Evolutionary conservation across 2,329 filamentous ascomycete species (phyloP), one percentile per base, ranked within the genome.

Genomic region (Dactylellina leptospora): DNA sequence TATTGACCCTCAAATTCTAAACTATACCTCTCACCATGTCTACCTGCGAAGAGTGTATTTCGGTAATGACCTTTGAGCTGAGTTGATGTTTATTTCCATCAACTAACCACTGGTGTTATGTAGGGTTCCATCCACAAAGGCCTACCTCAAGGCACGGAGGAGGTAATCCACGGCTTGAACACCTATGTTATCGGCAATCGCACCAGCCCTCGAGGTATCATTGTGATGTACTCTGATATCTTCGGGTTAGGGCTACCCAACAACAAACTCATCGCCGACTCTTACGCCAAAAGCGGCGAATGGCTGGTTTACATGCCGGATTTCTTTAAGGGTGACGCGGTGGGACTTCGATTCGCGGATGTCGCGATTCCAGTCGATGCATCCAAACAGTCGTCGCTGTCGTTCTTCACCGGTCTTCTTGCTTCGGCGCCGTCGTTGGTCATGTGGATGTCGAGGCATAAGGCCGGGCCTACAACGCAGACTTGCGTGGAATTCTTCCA

Each of bases 101-200:
- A n/a, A n/a, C n/a, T n/a, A n/a, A n/a, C n/a, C n/a, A n/a, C n/a
- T n/a, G n/a, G n/a, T n/a, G n/a, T n/a, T n/a, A n/a, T n/a, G n/a
- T 68, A 79, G 59, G 81, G 81, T 62, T 81, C 80, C 72, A 78
- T 79, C 63, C 81, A 81, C 77, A 68, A 78, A 60, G 81, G 80
- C 51, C 75, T 76, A 28, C 77, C 80, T 18, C 74, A 74, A 13
- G 81, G 81, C 72, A 80, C 77, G 47, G 80, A 80, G 73, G 77
- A 79, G 61, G 78, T 75, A 3, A 74, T 82, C 27, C 79, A 79
- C 58, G 77, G 78, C 28, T 77, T 78, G 6, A 77, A 80, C 36
- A 79, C 80, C 64, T 82, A 82, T 66, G 77, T 82, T 4, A 74
- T 78, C 38, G 78, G 78, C 44, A 78, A 79, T 74, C 76, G 76